These are phyloP conservation scores for Neonectria punicea DNA, from an alignment of 2,329 filamentous ascomycete species.

Conservation along the genomic window DNA sequence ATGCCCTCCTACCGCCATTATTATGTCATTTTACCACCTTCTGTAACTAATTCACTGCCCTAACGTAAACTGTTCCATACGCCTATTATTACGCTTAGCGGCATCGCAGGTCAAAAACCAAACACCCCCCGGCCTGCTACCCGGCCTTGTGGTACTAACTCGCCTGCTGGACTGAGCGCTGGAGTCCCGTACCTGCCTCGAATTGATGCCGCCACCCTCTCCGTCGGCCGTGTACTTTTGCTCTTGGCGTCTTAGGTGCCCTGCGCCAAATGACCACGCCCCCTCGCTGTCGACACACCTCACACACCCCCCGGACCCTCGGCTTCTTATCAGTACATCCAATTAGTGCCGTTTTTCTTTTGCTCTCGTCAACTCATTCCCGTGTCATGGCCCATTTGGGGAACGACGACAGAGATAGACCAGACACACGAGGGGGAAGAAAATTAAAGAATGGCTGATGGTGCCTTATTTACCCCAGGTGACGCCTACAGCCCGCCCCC, in stretches of 20 bases:
- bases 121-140: conserved; percentile 7
- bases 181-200: conserved; percentile 10
- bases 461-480: conserved; percentile 38
- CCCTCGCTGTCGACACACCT: not conserved
- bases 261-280: conserved; percentile 2
- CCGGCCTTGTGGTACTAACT: conserved; percentile 20
- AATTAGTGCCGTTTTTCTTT: conserved; percentile 26
- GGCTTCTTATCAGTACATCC: conserved; percentile 43
- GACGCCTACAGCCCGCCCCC: conserved; percentile 36
- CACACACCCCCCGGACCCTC: conserved; percentile 31
- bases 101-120: not conserved
- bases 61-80: not conserved
- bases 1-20: not conserved
- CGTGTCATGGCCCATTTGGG: conserved; percentile 15
- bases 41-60: not conserved
- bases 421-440: conserved; percentile 10
- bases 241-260: not conserved
- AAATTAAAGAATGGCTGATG: conserved; percentile 22
- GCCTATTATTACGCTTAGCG: conserved; percentile 22
- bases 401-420: conserved; percentile 7
- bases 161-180: not conserved
- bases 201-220: conserved; percentile 13
- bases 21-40: not conserved
- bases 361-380: conserved; percentile 11
- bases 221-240: conserved; percentile 4